Evolutionary conservation across 2,329 filamentous ascomycete genomes (phyloP), one percentile per base, ranked within the genome.

Genomic region (Neofusicoccum kwambonambiense): DNA sequence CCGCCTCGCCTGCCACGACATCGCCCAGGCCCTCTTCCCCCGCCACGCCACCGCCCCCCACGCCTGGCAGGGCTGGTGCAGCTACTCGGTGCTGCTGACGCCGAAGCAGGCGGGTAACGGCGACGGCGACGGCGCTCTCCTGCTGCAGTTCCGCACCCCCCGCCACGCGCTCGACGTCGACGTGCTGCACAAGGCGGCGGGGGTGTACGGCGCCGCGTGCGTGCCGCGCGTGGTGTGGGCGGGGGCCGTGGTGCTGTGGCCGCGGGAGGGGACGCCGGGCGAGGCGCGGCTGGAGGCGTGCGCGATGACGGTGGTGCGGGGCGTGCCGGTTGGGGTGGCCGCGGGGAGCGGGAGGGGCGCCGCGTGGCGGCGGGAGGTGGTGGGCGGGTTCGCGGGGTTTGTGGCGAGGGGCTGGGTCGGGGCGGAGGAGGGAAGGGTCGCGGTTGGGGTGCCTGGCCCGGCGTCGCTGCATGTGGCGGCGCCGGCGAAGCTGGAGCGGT

Each of bases 331-430:
- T 4, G 15, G 70, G 34, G 57, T 13, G 19, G 52, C 8, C 34
- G 34, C 5, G 50, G 34, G 1, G 50, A n/a, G 3, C 2, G 37
- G n/a, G 3, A 12, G 3, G 3, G 22, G 12, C 9, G 15, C 63
- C 44, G 51, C 57, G 7, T 71, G 67, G 42, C 70, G 74, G 41
- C 35, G 69, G 39, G 67, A 19, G 1, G 68, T 77, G 6, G 54
- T 78, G 7, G 42, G 56, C n/a, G 71, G 69, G 42, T 73, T 78
- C 47, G 74, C 75, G 0, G 41, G 51, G 3, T 66, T 74, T 15
- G 47, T 78, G 12, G 73, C 73, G 6, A 66, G 52, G 15, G 52
- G 52, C 66, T 34, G 68, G 68, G 27, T 76, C 71, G 74, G 66
- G 64, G 37, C 3, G 41, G 19, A 19, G 19, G 19, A 19, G 19